These are phyloP conservation scores for Gloeophyllum trabeum DNA, from an alignment of 768 basidiomycete genomes.

Conservation along the genomic window DNA sequence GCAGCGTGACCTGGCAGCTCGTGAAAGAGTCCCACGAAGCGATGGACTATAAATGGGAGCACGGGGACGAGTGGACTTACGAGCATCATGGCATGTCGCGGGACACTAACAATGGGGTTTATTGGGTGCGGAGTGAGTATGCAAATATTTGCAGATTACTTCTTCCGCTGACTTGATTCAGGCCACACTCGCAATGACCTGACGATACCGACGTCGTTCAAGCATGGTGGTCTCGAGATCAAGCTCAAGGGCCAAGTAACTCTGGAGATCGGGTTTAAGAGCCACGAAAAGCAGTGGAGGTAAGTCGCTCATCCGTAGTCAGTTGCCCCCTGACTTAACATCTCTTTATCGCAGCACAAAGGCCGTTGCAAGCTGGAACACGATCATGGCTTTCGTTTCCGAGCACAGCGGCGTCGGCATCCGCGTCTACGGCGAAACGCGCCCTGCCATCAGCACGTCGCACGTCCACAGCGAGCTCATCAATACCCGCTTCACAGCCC, in stretches of 20 bases:
- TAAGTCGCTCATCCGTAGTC: conserved; percentile 1
- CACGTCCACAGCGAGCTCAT: conserved; percentile 3
- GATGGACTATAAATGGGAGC: conserved; percentile 10
- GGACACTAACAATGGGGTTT: conserved; percentile 3
- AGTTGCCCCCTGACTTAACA: not conserved
- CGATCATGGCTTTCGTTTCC: conserved; percentile 10
- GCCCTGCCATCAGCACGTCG: conserved; percentile 9
- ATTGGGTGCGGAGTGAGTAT: conserved; percentile 4
- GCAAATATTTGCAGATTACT: not conserved
- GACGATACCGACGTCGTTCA: conserved; percentile 14
- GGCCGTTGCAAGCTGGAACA: conserved; percentile 13
- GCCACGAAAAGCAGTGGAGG: conserved; percentile 7
- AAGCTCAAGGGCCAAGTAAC: conserved; percentile 14
- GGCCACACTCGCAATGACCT: conserved; percentile 18
- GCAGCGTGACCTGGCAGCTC: conserved; percentile 1
- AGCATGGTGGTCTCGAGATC: conserved; percentile 13
- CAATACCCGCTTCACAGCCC: conserved; percentile 8
- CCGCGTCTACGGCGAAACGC: conserved; percentile 6
- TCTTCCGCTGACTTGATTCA: conserved; percentile 1
- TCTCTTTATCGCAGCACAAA: conserved; percentile 9
- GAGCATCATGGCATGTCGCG: conserved; percentile 2
- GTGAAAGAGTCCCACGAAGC: not conserved
- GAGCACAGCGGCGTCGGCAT: conserved; percentile 13
- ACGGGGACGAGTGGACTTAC: conserved; percentile 11
- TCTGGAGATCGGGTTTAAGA: conserved; percentile 11